Conservation (phyloP, 2,329 filamentous ascomycete species). For the Chrysoporthe deuterocubensis region DNA sequence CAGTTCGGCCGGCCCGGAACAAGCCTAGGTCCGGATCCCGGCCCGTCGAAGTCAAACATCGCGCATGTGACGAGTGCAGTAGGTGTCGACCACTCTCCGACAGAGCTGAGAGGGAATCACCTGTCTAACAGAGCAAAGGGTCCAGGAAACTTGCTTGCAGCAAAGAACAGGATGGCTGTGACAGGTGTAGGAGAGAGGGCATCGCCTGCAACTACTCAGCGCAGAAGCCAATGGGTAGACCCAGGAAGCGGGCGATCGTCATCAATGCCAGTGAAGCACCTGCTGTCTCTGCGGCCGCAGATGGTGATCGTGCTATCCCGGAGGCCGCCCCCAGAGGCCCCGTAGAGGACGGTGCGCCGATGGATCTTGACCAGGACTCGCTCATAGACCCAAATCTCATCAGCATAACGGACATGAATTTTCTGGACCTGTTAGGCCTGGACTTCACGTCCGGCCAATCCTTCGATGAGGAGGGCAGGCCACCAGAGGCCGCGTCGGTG, state of each 20-base stretch:
- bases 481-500: conserved; percentile 6
- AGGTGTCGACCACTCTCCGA: conserved; percentile 39
- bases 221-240: conserved; percentile 70
- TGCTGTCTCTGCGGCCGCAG: not conserved
- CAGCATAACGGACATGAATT: conserved; percentile 37
- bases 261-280: conserved; percentile 34
- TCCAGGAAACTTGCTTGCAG: conserved; percentile 67
- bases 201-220: conserved; percentile 64
- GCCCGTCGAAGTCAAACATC: conserved; percentile 47
- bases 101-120: not conserved
- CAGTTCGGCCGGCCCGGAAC: conserved; percentile 8
- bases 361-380: conserved; percentile 43
- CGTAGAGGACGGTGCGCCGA: conserved; percentile 11
- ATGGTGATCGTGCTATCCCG: not conserved
- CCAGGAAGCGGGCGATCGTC: conserved; percentile 57
- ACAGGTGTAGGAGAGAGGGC: conserved; percentile 60
- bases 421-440: conserved; percentile 43
- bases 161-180: conserved; percentile 64
- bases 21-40: not conserved
- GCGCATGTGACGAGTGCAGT: conserved; percentile 72
- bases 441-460: conserved; percentile 30
- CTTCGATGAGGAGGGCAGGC: conserved; percentile 19
- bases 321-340: not conserved
- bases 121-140: conserved; percentile 44
- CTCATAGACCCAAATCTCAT: conserved; percentile 32